phyloP scores from a whole-genome alignment of 129 eudicot species.

The Calendula officinalis region DNA sequence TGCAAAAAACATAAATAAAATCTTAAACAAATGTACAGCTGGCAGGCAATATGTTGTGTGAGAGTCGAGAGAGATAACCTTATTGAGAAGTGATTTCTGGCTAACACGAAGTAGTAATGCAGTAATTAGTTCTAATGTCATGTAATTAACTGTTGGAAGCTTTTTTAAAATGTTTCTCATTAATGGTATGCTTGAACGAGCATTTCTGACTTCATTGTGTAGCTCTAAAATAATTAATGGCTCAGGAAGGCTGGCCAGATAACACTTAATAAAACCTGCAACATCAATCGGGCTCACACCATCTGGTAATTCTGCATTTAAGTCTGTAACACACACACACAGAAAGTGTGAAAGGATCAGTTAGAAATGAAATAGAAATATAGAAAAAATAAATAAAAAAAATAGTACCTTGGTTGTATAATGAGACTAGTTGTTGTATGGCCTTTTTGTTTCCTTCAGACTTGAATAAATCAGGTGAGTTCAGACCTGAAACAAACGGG shows the following conservation, averaged over 20 bases:
- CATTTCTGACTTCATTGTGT: slow-evolving; percentile 60
- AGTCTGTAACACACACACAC: slow-evolving; percentile 50
- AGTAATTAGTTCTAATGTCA: slow-evolving; percentile 85
- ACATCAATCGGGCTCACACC: slow-evolving; percentile 58
- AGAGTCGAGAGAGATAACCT: slow-evolving; percentile 43
- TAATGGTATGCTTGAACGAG: slow-evolving; percentile 67
- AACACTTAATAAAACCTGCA: slow-evolving; percentile 82
- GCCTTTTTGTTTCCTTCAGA: slow-evolving; percentile 83
- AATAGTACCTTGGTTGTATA: slow-evolving; percentile 82
- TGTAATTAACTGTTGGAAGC: slow-evolving; percentile 87
- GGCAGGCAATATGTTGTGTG: too few species aligned
- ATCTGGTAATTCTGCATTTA: slow-evolving; percentile 76
- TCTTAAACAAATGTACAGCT: slow-evolving; percentile 7
- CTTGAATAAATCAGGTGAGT: slow-evolving; percentile 75
- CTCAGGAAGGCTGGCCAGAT: slow-evolving; percentile 92
- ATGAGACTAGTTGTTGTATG: slow-evolving; percentile 73
- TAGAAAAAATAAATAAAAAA: background rate
- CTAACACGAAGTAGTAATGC: slow-evolving; percentile 86
- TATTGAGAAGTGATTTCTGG: slow-evolving; percentile 90
- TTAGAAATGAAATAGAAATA: background rate
- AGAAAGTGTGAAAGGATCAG: background rate
- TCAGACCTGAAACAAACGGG: slow-evolving; percentile 51
- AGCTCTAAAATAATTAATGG: slow-evolving; percentile 74
- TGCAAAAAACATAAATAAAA: slow-evolving; percentile 32
- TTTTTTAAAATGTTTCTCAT: slow-evolving; percentile 74